A percentile compares a stretch with the other conserved stretches of the same genome.
These are phyloP conservation scores for Aspergillus homomorphus DNA, from an alignment of 495 filamentous ascomycete genomes.

Conservation along the genomic window DNA sequence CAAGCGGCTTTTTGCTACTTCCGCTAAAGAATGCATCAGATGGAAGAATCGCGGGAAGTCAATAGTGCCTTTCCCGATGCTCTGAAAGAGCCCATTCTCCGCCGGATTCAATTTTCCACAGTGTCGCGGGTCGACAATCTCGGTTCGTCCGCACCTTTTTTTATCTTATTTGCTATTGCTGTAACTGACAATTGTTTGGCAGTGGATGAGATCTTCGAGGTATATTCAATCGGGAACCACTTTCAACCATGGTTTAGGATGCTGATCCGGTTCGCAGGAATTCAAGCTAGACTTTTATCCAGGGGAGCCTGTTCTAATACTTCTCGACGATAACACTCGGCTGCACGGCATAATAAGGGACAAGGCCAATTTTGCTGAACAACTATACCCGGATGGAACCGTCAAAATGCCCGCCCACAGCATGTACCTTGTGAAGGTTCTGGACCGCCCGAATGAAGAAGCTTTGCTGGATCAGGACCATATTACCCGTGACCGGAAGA, in stretches of 20 bases:
- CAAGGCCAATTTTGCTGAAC: constrained; percentile 73
- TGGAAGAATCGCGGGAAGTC: constrained; percentile 80
- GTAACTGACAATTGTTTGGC: constrained; percentile 24
- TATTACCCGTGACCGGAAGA: constrained; percentile 82
- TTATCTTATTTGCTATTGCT: not conserved
- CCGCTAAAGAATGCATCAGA: constrained; percentile 43
- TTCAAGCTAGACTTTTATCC: constrained; percentile 94
- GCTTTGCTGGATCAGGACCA: constrained; percentile 76
- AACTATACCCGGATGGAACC: constrained; percentile 60
- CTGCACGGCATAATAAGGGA: constrained; percentile 77
- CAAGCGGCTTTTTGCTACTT: not conserved
- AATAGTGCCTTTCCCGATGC: constrained; percentile 89
- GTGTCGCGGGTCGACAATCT: constrained; percentile 89
- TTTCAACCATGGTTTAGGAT: not conserved
- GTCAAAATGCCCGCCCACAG: constrained; percentile 63
- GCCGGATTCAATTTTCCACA: constrained; percentile 86
- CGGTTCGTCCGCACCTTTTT: constrained; percentile 48
- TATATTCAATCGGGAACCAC: constrained; percentile 27
- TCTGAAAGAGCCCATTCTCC: constrained; percentile 84
- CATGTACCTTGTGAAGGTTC: constrained; percentile 75
- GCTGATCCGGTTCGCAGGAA: constrained; percentile 57
- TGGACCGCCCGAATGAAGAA: constrained; percentile 67
- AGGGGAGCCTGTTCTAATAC: constrained; percentile 77
- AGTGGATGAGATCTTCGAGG: constrained; percentile 69
- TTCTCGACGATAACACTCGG: constrained; percentile 66